Evolutionary conservation across 306 rosid species (phyloP).

Genomic region (Trifolium subterraneum): DNA sequence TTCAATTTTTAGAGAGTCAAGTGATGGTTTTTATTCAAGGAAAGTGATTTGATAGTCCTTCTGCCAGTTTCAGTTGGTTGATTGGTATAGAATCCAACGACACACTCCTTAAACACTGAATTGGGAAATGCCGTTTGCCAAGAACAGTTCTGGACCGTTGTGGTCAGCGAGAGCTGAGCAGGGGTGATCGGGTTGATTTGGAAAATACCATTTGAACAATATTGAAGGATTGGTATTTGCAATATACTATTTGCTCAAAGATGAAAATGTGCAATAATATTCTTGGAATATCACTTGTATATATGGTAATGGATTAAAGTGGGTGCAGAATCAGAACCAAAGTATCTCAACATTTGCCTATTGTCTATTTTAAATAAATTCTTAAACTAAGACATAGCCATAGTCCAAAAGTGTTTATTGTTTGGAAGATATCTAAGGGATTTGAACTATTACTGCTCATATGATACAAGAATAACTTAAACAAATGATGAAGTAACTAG

Average conservation of each 20-base stretch:
- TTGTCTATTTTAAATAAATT: neutral
- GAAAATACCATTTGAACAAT: neutral
- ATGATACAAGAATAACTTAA: constrained; percentile 26
- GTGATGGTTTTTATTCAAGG: constrained; percentile 2
- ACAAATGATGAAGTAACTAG: neutral
- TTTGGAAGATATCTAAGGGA: neutral
- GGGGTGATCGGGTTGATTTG: neutral
- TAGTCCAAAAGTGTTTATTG: neutral
- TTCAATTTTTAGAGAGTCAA: neutral
- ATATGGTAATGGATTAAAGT: too few species aligned
- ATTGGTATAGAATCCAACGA: neutral
- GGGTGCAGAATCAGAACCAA: too few species aligned
- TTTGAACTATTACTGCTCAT: neutral
- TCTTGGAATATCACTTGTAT: too few species aligned
- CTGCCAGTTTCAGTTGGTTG: neutral
- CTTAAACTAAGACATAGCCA: neutral
- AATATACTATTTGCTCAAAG: neutral
- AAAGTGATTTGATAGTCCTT: neutral
- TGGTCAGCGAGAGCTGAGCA: neutral
- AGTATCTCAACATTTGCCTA: neutral
- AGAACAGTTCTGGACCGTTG: neutral
- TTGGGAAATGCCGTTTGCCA: neutral
- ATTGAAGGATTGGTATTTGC: neutral
- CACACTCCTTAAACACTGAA: neutral
- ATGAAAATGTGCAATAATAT: too few species aligned